Evolutionary conservation across 1,139 yeast species (phyloP), one percentile per base, ranked within the genome.

Genomic region (Yamadazyma triangularis): DNA sequence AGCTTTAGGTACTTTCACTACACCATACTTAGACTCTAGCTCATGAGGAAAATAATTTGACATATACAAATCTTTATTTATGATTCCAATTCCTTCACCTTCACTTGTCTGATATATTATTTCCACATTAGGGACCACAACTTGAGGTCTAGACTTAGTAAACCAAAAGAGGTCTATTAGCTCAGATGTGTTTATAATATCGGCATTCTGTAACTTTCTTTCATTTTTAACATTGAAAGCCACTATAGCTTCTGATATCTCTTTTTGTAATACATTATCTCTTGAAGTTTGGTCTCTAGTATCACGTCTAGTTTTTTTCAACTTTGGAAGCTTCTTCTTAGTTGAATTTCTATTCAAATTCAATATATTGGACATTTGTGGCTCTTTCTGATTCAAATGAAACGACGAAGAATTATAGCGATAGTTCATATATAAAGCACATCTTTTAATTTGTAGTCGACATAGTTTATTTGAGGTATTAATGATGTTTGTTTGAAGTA

Each of bases 41-140:
- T 34, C 40, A 10, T 45, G 42, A 2, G 36, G 36, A 1, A 34
- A 21, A 18, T 36, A 41, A 4, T 44, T 42, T 4, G 42, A 30
- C 2, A 48, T 51, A 32, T 58, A 58, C 33, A 35, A 32, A 1
- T 46, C 31, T 36, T 59, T 53, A 4, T 60, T 53, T 2, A 64
- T 41, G 7, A 68, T 30, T 0, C 59, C 73, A 3, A 67, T 28
- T 0, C 74, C 73, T 15, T 55, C 58, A 0, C 71, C 74, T 31
- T 59, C 64, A 0, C 57, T 41, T 0, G 69, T 51, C 15, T 54
- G 53, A 26, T 56, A 53, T 2, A 49, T 30, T 1, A 68, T 50
- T 10, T 49, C 52, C 1, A 64, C 50, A 9, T 43, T 41, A 2
- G 40, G 40, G 1, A 60, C 29, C 3, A 41, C 34, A 2, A 47